These are phyloP conservation scores for Chaetoscypha palmicola DNA, from an alignment of 2,329 filamentous ascomycete species.

Conservation along the genomic window DNA sequence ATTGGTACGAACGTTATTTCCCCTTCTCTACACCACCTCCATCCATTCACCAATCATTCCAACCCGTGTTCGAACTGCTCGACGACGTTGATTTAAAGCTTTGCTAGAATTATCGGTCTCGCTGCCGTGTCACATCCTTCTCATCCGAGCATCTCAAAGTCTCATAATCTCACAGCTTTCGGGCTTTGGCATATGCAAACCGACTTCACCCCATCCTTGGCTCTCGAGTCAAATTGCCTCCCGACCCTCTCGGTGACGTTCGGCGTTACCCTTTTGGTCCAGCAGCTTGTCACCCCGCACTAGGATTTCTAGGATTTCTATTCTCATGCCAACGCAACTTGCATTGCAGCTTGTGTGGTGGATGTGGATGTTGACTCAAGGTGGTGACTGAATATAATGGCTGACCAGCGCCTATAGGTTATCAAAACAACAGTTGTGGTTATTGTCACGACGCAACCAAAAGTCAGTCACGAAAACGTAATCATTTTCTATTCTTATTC, in stretches of 20 bases:
- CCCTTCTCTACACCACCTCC: slow-evolving; percentile 7
- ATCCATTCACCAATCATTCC: slow-evolving; percentile 20
- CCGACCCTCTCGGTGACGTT: not conserved
- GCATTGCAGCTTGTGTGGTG: slow-evolving; percentile 2
- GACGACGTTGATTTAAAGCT: slow-evolving; percentile 22
- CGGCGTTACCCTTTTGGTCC: not conserved
- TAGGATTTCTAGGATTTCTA: not conserved
- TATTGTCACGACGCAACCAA: slow-evolving; percentile 27
- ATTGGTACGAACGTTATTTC: slow-evolving; percentile 25
- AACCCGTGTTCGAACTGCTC: slow-evolving; percentile 23
- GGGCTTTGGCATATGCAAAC: not conserved
- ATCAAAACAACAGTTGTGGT: slow-evolving; percentile 26
- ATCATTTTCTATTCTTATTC: slow-evolving; percentile 13
- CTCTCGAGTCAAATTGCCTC: slow-evolving; percentile 1
- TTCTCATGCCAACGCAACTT: not conserved
- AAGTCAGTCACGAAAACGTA: slow-evolving; percentile 27
- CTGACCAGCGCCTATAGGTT: slow-evolving; percentile 23
- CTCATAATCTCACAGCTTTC: too few relatives aligned
- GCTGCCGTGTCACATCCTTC: not conserved
- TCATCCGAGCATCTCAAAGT: not conserved
- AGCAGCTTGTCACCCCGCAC: slow-evolving; percentile 6
- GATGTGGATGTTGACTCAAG: slow-evolving; percentile 5
- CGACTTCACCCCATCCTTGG: slow-evolving; percentile 5
- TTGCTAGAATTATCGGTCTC: slow-evolving; percentile 6
- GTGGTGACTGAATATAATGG: slow-evolving; percentile 6